phyloP scores from a whole-genome alignment of 768 basidiomycete genomes.

The Tricholoma furcatifolium region DNA sequence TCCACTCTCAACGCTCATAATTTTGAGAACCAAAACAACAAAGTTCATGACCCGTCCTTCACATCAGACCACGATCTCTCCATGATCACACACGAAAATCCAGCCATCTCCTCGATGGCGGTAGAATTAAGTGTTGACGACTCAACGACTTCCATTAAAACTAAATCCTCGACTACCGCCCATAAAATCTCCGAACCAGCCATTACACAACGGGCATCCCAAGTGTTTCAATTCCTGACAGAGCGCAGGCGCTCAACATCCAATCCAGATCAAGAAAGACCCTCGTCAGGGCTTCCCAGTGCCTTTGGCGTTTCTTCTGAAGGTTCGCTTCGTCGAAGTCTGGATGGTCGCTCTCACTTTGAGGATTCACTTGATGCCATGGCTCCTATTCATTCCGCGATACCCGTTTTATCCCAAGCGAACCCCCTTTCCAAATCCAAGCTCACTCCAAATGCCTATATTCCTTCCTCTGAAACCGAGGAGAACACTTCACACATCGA shows the following conservation, averaged over 20 bases:
- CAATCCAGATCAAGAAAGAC: slow-evolving; percentile 32
- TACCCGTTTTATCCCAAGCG: slow-evolving; percentile 15
- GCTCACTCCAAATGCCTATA: background rate
- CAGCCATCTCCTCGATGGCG: slow-evolving; percentile 70
- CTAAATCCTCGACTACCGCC: slow-evolving; percentile 24
- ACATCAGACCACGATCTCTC: slow-evolving; percentile 47
- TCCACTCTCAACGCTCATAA: slow-evolving; percentile 38
- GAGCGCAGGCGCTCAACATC: slow-evolving; percentile 36
- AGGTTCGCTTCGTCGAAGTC: slow-evolving; percentile 17
- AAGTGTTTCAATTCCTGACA: slow-evolving; percentile 73
- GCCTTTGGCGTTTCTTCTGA: slow-evolving; percentile 41
- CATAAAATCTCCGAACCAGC: slow-evolving; percentile 37
- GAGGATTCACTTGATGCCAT: slow-evolving; percentile 23
- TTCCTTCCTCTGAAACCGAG: slow-evolving; percentile 3
- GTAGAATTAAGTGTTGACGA: slow-evolving; percentile 67
- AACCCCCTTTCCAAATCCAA: background rate
- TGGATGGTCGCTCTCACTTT: slow-evolving; percentile 25
- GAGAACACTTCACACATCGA: background rate
- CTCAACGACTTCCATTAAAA: slow-evolving; percentile 27
- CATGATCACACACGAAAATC: slow-evolving; percentile 38
- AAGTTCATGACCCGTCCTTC: slow-evolving; percentile 37
- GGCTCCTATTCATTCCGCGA: slow-evolving; percentile 16
- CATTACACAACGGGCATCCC: slow-evolving; percentile 68
- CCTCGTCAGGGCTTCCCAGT: slow-evolving; percentile 38
- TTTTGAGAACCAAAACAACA: slow-evolving; percentile 32